A percentile compares a stretch with the other conserved stretches of the same genome.
Evolutionary conservation across 257 asterid genomes (phyloP).

Genomic region (Asclepias syriaca): DNA sequence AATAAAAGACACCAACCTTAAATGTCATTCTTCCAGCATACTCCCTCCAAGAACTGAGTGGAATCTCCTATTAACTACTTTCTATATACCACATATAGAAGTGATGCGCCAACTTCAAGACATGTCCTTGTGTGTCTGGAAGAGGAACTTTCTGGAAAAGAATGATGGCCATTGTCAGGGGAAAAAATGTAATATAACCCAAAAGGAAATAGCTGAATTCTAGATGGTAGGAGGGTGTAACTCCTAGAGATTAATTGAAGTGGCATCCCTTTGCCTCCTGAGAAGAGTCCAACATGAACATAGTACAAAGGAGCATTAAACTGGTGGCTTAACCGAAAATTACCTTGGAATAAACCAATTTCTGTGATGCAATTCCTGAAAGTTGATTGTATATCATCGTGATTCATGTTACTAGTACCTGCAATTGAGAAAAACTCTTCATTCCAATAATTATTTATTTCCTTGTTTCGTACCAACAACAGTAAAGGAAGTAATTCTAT

Average conservation of each 20-base stretch:
- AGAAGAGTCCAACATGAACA: neutral
- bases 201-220: neutral
- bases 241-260: neutral
- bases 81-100: neutral
- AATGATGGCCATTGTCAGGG: neutral
- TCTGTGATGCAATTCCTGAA: neutral
- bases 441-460: neutral
- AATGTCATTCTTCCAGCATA: neutral
- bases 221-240: neutral
- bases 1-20: slow-evolving; percentile 5
- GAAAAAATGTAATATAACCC: neutral
- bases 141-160: neutral
- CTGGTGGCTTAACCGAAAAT: neutral
- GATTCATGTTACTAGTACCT: neutral
- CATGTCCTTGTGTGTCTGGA: neutral
- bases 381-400: neutral
- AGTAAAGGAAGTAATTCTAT: too few species aligned
- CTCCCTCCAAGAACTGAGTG: neutral
- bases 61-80: slow-evolving; percentile 1
- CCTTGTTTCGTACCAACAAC: neutral
- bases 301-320: neutral
- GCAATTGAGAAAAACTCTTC: neutral
- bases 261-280: neutral
- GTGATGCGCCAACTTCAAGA: neutral
- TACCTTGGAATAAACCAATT: neutral